Evolutionary conservation across 1,139 yeast species (phyloP).

Genomic region (Saccharomyces hybrid): DNA sequence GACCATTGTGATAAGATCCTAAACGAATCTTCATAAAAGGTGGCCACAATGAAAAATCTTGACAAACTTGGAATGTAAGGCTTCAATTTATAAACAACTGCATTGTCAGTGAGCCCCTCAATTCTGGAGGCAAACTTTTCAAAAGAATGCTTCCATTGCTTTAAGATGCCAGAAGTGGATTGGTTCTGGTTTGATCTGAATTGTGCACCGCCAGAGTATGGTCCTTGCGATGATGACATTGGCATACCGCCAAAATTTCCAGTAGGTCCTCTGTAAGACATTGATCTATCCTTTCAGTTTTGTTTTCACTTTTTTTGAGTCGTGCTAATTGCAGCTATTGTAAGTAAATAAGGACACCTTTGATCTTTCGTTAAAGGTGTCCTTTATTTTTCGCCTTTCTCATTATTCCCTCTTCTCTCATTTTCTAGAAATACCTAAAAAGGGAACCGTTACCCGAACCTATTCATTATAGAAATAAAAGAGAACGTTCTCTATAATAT

Average conservation of each 20-base stretch:
- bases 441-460: not conserved
- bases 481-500: not conserved
- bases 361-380: not conserved
- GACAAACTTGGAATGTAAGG: constrained; percentile 84
- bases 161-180: not conserved
- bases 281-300: constrained; percentile 1
- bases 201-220: not conserved
- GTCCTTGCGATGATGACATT: not conserved
- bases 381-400: not conserved
- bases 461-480: not conserved
- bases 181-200: constrained; percentile 1
- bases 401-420: not conserved
- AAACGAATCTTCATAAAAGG: constrained; percentile 84
- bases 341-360: not conserved
- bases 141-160: constrained; percentile 11
- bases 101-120: constrained; percentile 36
- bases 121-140: constrained; percentile 30
- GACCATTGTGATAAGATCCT: constrained; percentile 85
- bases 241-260: constrained; percentile 1
- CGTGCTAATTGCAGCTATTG: not conserved
- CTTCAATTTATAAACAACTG: constrained; percentile 36
- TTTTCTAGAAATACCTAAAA: not conserved
- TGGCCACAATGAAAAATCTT: constrained; percentile 84
- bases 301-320: not conserved
- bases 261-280: constrained; percentile 9